Base-by-base conservation (phyloP, 2,329 filamentous ascomycete species). In the Dryadomyces sulphureus region DNA sequence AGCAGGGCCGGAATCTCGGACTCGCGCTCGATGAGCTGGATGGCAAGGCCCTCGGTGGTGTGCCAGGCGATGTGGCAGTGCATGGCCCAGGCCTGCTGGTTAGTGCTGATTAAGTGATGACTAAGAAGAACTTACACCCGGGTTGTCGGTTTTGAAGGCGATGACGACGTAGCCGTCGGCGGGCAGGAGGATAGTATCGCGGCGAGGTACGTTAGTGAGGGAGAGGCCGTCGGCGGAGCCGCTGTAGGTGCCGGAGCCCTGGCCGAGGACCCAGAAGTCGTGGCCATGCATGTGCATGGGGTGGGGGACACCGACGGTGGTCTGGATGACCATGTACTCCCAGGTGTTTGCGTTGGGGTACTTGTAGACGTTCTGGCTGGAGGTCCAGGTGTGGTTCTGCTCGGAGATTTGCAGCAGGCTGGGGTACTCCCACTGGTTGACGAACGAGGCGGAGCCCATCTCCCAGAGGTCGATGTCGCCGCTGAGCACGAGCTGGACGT, bases 21-120 rank as follows among this genome's bases (percentile, higher is more conserved):
- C n/a, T 36, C 34, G 22, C 38, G 38, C 38, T 40, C 43, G 5
- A 45, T 19, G 25, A 45, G 12, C 43, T 45, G 43, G 38, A 40
- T 35, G 27, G 38, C 36, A 2, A 45, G 38, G 2, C 43, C 43
- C 16, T 40, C 43, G 3, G 43, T 34, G 20, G 43, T 34, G 54
- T 78, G 74, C 73, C 73, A 78, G 4, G 67, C 68, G 43, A 73
- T 69, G 57, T 75, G 71, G 56, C 71, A 75, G 58, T 75, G 70
- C 54, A 73, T 65, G 5, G 67, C 62, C 70, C 70, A 74, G 7
- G 14, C 38, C 43, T 45, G 35, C 19, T 21, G n/a, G 41, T 41
- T 41, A 41, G 16, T 41, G 3, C 5, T 25, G 3, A 4, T n/a
- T 38, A 20, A 38, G 38, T 41, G 14, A 12, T 24, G 12, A 9